Percentiles rank a stretch among this genome's conserved stretches.
Evolutionary conservation across 2,329 filamentous ascomycete species (phyloP).

Genomic region (Elsinoe australis): DNA sequence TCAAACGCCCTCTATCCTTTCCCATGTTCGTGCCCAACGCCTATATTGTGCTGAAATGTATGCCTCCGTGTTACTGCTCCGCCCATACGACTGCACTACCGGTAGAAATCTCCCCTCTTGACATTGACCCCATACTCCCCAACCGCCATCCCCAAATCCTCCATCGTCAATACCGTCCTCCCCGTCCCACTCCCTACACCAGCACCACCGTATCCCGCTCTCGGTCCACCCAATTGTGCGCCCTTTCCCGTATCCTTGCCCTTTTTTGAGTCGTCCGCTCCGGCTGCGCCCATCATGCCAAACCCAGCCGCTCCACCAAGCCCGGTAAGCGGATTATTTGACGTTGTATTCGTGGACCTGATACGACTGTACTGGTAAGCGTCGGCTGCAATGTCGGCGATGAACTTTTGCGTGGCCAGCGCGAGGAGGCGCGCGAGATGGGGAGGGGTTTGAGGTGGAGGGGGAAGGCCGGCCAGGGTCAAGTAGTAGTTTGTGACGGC

Average conservation of each 20-base stretch:
- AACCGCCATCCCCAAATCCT: constrained; percentile 95
- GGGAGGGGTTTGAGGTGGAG: constrained; percentile 80
- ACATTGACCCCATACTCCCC: constrained; percentile 97
- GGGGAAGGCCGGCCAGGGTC: constrained; percentile 87
- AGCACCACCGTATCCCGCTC: constrained; percentile 63
- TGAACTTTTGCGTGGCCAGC: constrained; percentile 97
- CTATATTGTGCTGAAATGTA: not conserved
- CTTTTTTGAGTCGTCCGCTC: constrained; percentile 42
- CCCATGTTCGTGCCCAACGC: not conserved
- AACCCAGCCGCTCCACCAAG: constrained; percentile 68
- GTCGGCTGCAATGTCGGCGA: constrained; percentile 93
- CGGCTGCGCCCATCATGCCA: constrained; percentile 52
- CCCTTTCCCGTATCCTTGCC: constrained; percentile 32
- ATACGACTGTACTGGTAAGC: constrained; percentile 97
- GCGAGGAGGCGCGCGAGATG: constrained; percentile 88
- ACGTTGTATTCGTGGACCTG: constrained; percentile 80
- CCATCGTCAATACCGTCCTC: constrained; percentile 93
- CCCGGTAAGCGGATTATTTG: constrained; percentile 85
- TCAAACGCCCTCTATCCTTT: constrained; percentile 15
- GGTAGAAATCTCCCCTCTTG: constrained; percentile 94
- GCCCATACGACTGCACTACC: constrained; percentile 42
- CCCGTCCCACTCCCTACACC: constrained; percentile 84
- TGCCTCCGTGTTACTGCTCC: not conserved
- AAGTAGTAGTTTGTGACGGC: constrained; percentile 98
- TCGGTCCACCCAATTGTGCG: constrained; percentile 42